Conservation (phyloP, 75 land plant species). For the Azolla pinnata region DNA sequence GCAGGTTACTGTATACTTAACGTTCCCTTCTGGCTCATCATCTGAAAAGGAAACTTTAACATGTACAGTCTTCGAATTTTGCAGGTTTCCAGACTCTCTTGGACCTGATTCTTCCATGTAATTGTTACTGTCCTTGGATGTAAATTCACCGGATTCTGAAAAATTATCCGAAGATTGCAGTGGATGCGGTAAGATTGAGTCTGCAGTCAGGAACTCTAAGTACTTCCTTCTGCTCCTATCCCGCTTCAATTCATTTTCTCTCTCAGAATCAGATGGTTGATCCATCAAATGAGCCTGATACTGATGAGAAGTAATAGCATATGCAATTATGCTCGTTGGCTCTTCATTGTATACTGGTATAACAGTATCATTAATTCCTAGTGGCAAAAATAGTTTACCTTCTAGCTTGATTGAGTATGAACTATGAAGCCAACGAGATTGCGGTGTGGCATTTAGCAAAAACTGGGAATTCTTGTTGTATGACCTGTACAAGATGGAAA, state of each 20-base stretch:
- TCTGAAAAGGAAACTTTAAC: constrained; percentile 53
- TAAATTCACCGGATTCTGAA: constrained; percentile 9
- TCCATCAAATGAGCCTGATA: constrained; percentile 46
- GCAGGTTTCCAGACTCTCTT: constrained; percentile 26
- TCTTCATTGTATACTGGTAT: constrained; percentile 84
- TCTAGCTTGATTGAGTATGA: constrained; percentile 35
- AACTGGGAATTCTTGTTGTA: constrained; percentile 26
- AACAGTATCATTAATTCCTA: constrained; percentile 62
- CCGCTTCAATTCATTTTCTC: constrained; percentile 21
- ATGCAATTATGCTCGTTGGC: constrained; percentile 79
- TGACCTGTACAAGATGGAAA: constrained; percentile 34
- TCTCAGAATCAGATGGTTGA: constrained; percentile 9
- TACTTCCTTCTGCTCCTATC: constrained; percentile 27
- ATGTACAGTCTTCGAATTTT: constrained; percentile 40
- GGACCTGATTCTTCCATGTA: constrained; percentile 27
- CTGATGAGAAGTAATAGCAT: constrained; percentile 51
- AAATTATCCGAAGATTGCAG: constrained; percentile 29
- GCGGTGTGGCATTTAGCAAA: constrained; percentile 13
- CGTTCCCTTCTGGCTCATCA: constrained; percentile 38
- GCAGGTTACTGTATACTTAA: constrained; percentile 60
- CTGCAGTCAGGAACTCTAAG: constrained; percentile 17
- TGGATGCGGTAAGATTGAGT: constrained; percentile 18
- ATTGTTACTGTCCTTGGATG: constrained; percentile 21
- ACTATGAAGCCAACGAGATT: constrained; percentile 22
- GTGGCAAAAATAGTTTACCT: constrained; percentile 43